Evolutionary conservation across 257 asterid genomes (phyloP), one percentile per base, ranked within the genome.

Genomic region (Capsicum rhomboideum): DNA sequence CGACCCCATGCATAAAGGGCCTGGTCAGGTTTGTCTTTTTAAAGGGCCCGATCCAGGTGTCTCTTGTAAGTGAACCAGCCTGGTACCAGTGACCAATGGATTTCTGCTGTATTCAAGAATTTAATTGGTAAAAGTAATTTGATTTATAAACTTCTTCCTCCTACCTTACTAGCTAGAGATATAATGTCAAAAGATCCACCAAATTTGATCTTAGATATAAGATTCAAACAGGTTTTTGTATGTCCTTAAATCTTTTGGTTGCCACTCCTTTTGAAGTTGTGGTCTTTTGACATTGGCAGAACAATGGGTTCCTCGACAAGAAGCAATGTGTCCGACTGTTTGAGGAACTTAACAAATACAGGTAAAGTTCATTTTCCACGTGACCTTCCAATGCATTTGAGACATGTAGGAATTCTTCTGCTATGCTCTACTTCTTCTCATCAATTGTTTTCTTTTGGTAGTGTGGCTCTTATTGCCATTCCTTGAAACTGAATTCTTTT

Each of bases 291-390:
- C 82, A 17, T 85, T 87, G 71, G 83, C 94, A 97, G 99, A 78
- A 91, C 75, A 83, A 55, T 12, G 96, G 97, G 81, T 90, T 80
- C 89, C 97, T 97, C 77, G 64, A 93, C 90, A 95, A 92, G 88
- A 94, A 93, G 49, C 98, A 97, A 86, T 97, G 98, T 87, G 91
- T 90, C 85, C 93, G 63, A 53, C 91, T 97, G 84, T 93, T 97
- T 83, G 98, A 93, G 86, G 99, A 97, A 87, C 92, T 97, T 87
- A 95, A 97, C 92, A 97, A 92, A 55, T 97, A 97, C 96, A 93
- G 99, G 99, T 97, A 86, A 61, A 50, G 54, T 85, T 79, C 79
- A 53, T 80, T 83, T 12, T 50, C 54, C 82, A 10, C n/a, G 18
- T 52, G 72, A 82, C 50, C 78, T 23, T 49, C n/a, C 75, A 81